Evolutionary conservation across 2,329 filamentous ascomycete genomes (phyloP).

Genomic region (Fusarium austroafricanum): DNA sequence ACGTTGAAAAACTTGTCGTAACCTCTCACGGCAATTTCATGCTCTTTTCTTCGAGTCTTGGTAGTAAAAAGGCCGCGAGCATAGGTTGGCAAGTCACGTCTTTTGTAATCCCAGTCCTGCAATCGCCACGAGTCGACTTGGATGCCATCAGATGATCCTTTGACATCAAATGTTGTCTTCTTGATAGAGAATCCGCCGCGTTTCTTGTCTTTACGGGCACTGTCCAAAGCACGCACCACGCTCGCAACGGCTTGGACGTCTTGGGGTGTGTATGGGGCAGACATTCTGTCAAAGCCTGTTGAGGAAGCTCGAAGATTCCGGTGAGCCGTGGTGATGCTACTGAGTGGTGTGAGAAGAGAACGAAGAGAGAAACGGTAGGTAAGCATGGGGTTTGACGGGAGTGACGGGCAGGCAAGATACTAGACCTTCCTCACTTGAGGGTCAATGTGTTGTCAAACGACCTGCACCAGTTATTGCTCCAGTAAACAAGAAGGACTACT

Average conservation of each 20-base stretch:
- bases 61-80: conserved; percentile 96
- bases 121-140: conserved; percentile 92
- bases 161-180: conserved; percentile 80
- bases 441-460: not conserved
- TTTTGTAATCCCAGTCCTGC: conserved; percentile 97
- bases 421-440: conserved; percentile 6
- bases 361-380: not conserved
- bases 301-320: not conserved
- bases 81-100: conserved; percentile 85
- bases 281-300: conserved; percentile 39
- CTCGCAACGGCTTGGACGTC: conserved; percentile 73
- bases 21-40: conserved; percentile 86
- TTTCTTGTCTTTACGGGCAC: conserved; percentile 63
- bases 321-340: not conserved
- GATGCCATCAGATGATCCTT: conserved; percentile 70
- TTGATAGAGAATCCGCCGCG: conserved; percentile 77
- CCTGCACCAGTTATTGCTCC: not conserved
- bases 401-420: not conserved
- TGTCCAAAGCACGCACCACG: conserved; percentile 74
- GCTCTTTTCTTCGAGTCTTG: conserved; percentile 68
- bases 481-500: not conserved
- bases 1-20: conserved; percentile 99
- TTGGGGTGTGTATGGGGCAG: conserved; percentile 73
- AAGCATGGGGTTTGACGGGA: conserved; percentile 4
- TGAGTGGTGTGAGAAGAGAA: conserved; percentile 24